Percentiles rank a stretch among this genome's conserved stretches.
These are phyloP conservation scores for Medicago lupulina DNA, from an alignment of 306 rosid species.

Conservation along the genomic window DNA sequence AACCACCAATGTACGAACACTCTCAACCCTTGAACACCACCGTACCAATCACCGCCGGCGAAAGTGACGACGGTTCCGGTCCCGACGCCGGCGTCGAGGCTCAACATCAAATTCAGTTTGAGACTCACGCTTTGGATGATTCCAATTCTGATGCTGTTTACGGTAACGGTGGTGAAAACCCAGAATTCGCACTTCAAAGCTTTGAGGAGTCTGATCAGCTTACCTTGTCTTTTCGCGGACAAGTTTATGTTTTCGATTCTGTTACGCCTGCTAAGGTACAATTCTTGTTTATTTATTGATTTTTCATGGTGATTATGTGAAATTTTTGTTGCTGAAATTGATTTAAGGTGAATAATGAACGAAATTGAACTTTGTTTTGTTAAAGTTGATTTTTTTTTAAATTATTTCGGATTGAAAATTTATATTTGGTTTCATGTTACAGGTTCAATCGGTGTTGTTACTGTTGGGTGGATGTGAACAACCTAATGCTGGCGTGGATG, in stretches of 20 bases:
- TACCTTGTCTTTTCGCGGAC: constrained; percentile 92
- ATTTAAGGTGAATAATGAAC: constrained; percentile 17
- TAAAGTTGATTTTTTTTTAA: neutral
- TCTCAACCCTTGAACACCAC: constrained; percentile 45
- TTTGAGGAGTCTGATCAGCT: constrained; percentile 72
- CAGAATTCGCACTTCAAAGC: constrained; percentile 33
- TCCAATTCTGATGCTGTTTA: constrained; percentile 59
- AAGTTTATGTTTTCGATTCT: constrained; percentile 85
- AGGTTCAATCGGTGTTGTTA: constrained; percentile 91
- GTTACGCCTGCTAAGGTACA: constrained; percentile 86
- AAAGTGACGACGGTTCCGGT: constrained; percentile 37
- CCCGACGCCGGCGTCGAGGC: constrained; percentile 54
- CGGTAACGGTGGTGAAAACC: constrained; percentile 43
- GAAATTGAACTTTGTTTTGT: neutral
- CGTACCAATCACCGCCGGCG: constrained; percentile 16
- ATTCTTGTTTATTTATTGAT: constrained; percentile 6
- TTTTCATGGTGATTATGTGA: neutral
- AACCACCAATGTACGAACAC: constrained; percentile 71
- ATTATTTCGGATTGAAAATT: constrained; percentile 1
- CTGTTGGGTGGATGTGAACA: constrained; percentile 85
- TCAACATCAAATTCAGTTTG: constrained; percentile 65
- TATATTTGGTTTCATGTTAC: constrained; percentile 31
- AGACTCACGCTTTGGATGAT: constrained; percentile 56
- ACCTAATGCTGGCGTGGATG: constrained; percentile 56
- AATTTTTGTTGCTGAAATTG: neutral